Evolutionary conservation across 306 rosid species (phyloP).

Genomic region (Acacia confusa): DNA sequence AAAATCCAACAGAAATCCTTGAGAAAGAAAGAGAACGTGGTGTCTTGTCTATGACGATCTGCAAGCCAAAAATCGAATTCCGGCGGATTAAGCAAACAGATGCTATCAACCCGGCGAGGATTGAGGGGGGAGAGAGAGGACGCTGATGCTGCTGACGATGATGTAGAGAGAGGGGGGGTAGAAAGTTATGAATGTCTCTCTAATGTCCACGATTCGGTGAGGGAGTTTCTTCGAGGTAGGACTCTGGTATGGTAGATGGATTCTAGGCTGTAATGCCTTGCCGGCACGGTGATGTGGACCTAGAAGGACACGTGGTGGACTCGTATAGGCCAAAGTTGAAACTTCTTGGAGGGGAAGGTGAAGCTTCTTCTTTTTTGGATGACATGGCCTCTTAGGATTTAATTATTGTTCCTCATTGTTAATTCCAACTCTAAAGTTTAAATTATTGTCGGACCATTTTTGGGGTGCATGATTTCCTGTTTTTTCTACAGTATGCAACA

Average conservation of each 20-base stretch:
- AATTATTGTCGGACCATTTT: background rate
- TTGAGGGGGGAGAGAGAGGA: slow-evolving; percentile 4
- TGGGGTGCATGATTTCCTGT: background rate
- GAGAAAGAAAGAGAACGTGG: slow-evolving; percentile 25
- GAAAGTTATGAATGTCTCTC: background rate
- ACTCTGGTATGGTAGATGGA: background rate
- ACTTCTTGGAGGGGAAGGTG: background rate
- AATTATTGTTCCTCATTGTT: background rate
- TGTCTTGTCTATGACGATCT: slow-evolving; percentile 30
- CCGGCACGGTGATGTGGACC: slow-evolving; percentile 47
- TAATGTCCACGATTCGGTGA: slow-evolving; percentile 16
- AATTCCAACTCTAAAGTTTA: background rate
- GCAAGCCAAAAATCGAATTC: slow-evolving; percentile 19
- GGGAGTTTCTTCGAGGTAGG: slow-evolving; percentile 21
- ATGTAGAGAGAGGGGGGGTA: background rate
- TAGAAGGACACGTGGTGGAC: slow-evolving; percentile 24
- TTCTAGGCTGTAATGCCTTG: slow-evolving; percentile 7
- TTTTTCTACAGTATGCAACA: too few species aligned
- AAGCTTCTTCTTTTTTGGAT: background rate
- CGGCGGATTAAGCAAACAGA: slow-evolving; percentile 32
- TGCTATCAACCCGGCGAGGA: slow-evolving; percentile 37
- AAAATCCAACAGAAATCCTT: slow-evolving; percentile 29
- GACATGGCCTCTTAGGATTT: background rate
- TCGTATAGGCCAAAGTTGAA: background rate
- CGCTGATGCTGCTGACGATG: background rate